These are phyloP conservation scores for Fusarium sarcochroum DNA, from an alignment of 2,329 filamentous ascomycete species.

Conservation along the genomic window DNA sequence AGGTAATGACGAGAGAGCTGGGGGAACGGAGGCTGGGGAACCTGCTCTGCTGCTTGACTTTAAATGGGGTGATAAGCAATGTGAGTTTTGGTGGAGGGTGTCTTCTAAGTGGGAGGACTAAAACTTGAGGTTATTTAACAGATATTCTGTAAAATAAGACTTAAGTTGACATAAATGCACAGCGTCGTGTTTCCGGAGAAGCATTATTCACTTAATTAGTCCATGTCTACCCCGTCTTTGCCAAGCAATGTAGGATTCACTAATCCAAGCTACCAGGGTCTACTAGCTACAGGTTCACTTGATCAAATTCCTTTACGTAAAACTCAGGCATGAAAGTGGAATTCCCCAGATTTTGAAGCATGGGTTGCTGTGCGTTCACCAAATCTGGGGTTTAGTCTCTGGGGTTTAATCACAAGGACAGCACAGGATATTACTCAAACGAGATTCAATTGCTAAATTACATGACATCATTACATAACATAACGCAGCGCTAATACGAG, in stretches of 20 bases:
- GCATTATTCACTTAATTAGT: neutral
- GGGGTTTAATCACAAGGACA: neutral
- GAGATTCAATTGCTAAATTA: slow-evolving; percentile 16
- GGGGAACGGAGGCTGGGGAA: slow-evolving; percentile 55
- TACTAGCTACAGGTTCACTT: neutral
- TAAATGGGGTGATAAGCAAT: slow-evolving; percentile 60
- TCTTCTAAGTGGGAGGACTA: slow-evolving; percentile 51
- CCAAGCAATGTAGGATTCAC: slow-evolving; percentile 8
- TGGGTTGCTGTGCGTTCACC: neutral
- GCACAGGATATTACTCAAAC: neutral
- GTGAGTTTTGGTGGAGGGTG: slow-evolving; percentile 61
- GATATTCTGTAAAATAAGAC: neutral
- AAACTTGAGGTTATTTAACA: neutral
- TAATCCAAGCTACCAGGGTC: neutral
- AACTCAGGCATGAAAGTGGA: neutral
- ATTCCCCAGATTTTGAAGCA: slow-evolving; percentile 24
- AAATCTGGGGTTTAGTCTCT: slow-evolving; percentile 7
- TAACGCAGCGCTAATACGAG: slow-evolving; percentile 34
- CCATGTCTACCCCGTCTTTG: slow-evolving; percentile 5
- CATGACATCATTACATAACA: slow-evolving; percentile 15
- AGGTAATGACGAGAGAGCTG: slow-evolving; percentile 64
- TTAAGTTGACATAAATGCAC: neutral
- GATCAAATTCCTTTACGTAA: slow-evolving; percentile 33
- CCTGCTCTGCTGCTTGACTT: slow-evolving; percentile 58
- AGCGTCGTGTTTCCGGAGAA: neutral